Base-by-base conservation (phyloP, 768 basidiomycete genomes). In the Phylloporus sp. region DNA sequence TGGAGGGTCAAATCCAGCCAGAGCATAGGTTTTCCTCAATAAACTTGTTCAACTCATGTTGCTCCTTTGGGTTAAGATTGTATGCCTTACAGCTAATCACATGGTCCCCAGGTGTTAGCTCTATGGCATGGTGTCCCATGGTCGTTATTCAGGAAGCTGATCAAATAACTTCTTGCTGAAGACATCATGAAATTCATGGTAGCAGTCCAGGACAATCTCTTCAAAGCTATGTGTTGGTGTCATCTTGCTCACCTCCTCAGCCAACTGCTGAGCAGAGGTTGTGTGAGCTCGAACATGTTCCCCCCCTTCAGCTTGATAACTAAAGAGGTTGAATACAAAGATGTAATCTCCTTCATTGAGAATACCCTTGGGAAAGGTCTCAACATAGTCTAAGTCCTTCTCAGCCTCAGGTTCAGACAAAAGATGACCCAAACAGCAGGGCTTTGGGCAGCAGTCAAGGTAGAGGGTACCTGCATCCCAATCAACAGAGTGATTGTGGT, bases 81-180 rank as follows among this genome's bases (percentile, higher is more conserved):
- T 52, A 56, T 7, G 40, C 18, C 13, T 57, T 52, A 5, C 55
- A 53, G 4, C 41, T 43, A 2, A 53, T 31, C 3, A 22, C 26
- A 24, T 55, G 49, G 15, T 51, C n/a, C 1, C 54, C 45, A 1
- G 50, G 49, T 2, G 40, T 39, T 1, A 55, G 22, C 18, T 55
- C 54, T 20, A 55, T 55, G 0, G 49, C 34, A 40, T 56, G 50
- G 11, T 56, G 11, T 56, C 55, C 46, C 46, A 56, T 1, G 59
- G 56, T 9, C 38, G 39, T 2, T 49, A 46, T 34, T 48, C 28
- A 0, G 64, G 67, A 0, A 66, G 52, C 13, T 52, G 39, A 26
- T 63, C 45, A 18, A 60, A 63, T 0, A 55, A 43, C 29, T 63
- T 51, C 28, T 68, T 63, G 1, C 31, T 27, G 38, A 70, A 70